A percentile compares a stretch with the other conserved stretches of the same genome.
Evolutionary conservation across 257 asterid genomes (phyloP).

Genomic region (Linderniella brevidens): DNA sequence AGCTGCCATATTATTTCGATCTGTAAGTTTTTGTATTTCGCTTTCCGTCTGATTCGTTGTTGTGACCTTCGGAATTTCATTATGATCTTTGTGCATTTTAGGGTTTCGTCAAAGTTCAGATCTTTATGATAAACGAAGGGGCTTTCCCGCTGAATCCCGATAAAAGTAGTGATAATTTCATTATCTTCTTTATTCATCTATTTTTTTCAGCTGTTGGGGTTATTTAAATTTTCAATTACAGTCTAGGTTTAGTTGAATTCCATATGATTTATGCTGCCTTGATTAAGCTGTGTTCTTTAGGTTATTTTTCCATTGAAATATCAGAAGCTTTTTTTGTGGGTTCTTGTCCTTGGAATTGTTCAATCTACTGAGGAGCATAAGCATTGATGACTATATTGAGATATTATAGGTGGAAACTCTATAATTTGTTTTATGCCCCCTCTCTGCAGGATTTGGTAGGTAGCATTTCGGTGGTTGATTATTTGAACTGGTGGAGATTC

Average conservation of each 20-base stretch:
- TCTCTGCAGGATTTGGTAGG: no score
- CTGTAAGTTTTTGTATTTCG: conserved; percentile 1
- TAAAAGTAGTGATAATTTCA: conserved; percentile 2
- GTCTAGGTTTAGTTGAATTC: conserved; percentile 1
- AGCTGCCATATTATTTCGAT: conserved; percentile 10
- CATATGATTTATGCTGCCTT: not conserved
- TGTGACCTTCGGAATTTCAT: conserved; percentile 15
- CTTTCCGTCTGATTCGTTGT: conserved; percentile 12
- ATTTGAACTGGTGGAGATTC: conserved; percentile 11
- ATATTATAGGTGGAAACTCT: no score
- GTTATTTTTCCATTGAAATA: not conserved
- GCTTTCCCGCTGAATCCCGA: conserved; percentile 17
- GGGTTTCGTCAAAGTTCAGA: conserved; percentile 38
- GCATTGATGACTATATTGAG: no score
- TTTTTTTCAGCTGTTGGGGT: conserved; percentile 14
- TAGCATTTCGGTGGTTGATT: not conserved
- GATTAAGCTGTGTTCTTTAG: not conserved
- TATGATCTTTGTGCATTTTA: conserved; percentile 16
- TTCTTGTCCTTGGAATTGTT: no score
- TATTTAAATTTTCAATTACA: conserved; percentile 12
- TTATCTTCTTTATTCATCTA: conserved; percentile 10
- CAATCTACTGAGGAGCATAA: no score
- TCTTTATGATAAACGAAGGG: conserved; percentile 18
- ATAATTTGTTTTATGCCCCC: no score
- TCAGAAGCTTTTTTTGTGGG: no score